Base-by-base conservation (phyloP, 2,329 filamentous ascomycete genomes). In the Canariomyces notabilis region DNA sequence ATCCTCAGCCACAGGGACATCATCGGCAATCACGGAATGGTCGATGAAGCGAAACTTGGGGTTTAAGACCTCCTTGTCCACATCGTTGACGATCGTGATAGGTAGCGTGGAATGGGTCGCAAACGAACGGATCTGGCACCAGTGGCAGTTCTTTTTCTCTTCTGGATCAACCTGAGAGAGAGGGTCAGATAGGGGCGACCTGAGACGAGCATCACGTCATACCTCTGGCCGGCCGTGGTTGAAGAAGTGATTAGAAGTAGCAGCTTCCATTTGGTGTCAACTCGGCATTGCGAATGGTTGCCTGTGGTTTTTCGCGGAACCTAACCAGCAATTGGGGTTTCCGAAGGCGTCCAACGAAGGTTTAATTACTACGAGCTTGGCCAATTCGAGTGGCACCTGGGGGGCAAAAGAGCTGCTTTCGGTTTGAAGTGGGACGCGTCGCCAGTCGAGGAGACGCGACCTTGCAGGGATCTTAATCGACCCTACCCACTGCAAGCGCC, bases 11-110 rank as follows among this genome's bases (percentile, higher is more conserved):
- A 74, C 71, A 35, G 75, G 63, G 0, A 91, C 82, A 16, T 79
- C 83, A 1, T 73, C 56, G 2, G 76, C 67, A 1, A 86, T 69
- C 4, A 83, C 68, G 8, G 80, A 82, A 1, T 74, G 64, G 6
- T 82, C 70, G 43, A 89, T 82, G 61, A 90, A 91, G 0, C 71
- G 71, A 56, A 93, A 94, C 32, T 76, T 67, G 0, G 77, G 65
- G 0, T 85, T 81, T 12, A 81, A 68, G n/a, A 56, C 73, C 54
- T 57, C 71, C 47, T 57, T 54, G 2, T 73, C 65, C 54, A 85
- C 82, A 0, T 73, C 67, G 59, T 91, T 91, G 42, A 82, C 67
- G 1, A 90, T 73, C 0, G 77, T 77, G 20, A 89, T 73, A 1
- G 80, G 78, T 6, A 69, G 70, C 1, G 60, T 48, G 0, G 60